Conservation (phyloP, 2,329 filamentous ascomycete species). For the Epichloe brachyelytri region DNA sequence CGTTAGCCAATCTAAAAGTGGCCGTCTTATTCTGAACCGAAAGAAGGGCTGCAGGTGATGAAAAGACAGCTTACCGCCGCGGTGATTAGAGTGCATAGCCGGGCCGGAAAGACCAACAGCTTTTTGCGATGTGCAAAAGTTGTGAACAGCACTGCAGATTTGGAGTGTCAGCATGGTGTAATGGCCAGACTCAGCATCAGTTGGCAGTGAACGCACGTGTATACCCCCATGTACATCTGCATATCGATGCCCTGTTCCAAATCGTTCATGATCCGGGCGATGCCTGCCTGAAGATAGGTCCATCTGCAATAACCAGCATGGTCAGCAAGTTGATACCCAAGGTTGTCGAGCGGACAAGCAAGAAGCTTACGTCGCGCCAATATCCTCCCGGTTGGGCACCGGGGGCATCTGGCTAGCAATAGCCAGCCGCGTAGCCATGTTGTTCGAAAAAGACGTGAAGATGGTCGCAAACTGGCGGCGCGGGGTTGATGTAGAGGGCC, state of each 20-base stretch:
- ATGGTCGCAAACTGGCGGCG: background rate
- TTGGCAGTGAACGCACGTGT: conserved; percentile 50
- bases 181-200: background rate
- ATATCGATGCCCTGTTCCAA: conserved; percentile 89
- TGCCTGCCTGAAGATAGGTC: conserved; percentile 76
- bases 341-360: background rate
- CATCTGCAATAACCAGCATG: conserved; percentile 43
- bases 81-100: conserved; percentile 26
- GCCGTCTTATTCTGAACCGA: background rate
- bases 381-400: conserved; percentile 49
- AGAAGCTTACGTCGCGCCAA: conserved; percentile 33
- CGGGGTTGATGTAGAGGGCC: conserved; percentile 2
- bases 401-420: conserved; percentile 36
- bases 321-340: conserved; percentile 11
- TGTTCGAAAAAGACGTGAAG: background rate
- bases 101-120: conserved; percentile 49
- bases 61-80: conserved; percentile 44
- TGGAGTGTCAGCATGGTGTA: conserved; percentile 21
- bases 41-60: background rate
- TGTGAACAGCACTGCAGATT: conserved; percentile 66
- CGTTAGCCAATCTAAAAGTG: background rate
- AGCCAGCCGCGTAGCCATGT: conserved; percentile 24
- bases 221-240: conserved; percentile 94
- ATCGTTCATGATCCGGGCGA: conserved; percentile 87
- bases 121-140: conserved; percentile 98